Conservation (phyloP, 192 early-diverging fungal genomes). For the Coemansia sp. region DNA sequence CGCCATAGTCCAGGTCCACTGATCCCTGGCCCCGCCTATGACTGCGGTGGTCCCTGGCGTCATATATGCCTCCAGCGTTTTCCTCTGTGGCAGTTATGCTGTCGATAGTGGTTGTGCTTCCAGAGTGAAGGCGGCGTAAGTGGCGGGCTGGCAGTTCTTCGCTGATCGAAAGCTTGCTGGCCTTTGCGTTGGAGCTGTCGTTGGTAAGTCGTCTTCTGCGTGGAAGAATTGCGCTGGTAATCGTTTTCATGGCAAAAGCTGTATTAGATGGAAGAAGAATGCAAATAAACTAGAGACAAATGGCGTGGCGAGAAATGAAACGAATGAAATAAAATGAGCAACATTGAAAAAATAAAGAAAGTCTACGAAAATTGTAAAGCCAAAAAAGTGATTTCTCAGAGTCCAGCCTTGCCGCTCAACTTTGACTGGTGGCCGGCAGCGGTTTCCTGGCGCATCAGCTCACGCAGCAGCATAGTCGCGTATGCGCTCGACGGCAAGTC, state of each 20-base stretch:
- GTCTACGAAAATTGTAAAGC: neutral
- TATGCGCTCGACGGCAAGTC: slow-evolving; percentile 83
- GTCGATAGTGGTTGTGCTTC: slow-evolving; percentile 8
- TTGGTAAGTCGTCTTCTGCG: slow-evolving; percentile 23
- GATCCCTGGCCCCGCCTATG: neutral
- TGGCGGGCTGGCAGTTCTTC: neutral
- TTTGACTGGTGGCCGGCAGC: slow-evolving; percentile 56
- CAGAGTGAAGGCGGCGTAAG: slow-evolving; percentile 2
- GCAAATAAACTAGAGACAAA: no score
- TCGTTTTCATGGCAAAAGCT: slow-evolving; percentile 17
- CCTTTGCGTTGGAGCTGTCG: slow-evolving; percentile 4
- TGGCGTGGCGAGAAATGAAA: neutral
- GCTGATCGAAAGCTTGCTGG: slow-evolving; percentile 5
- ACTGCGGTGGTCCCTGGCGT: neutral
- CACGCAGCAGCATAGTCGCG: slow-evolving; percentile 97
- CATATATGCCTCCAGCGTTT: neutral
- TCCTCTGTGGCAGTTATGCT: neutral
- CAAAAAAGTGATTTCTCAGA: neutral
- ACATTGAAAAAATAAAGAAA: neutral
- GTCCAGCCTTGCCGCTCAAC: slow-evolving; percentile 18
- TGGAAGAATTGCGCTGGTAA: slow-evolving; percentile 41
- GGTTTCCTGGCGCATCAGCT: slow-evolving; percentile 73
- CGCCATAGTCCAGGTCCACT: neutral
- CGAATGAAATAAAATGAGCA: neutral
- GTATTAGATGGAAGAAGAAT: neutral